phyloP scores from a whole-genome alignment of 306 rosid species.

The Canavalia gladiata region DNA sequence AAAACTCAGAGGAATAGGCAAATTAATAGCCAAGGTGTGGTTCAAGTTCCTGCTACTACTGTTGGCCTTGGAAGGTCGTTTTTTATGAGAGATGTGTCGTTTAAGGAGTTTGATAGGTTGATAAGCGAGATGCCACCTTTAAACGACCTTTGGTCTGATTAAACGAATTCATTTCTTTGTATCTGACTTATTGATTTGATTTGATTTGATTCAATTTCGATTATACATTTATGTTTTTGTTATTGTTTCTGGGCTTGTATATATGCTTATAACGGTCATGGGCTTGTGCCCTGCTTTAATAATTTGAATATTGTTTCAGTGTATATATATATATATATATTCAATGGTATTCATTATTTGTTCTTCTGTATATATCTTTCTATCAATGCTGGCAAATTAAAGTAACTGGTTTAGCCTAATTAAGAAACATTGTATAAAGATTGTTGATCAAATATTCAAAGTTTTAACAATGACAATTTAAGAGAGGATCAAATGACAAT shows the following conservation, averaged over 20 bases:
- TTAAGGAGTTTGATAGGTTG: conserved; percentile 72
- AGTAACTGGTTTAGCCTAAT: neutral
- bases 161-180: neutral
- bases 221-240: neutral
- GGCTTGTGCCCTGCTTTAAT: neutral
- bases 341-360: neutral
- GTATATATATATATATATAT: neutral
- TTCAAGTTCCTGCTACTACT: neutral
- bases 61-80: conserved; percentile 7
- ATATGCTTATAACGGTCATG: neutral
- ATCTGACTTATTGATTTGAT: conserved; percentile 15
- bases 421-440: neutral
- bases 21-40: neutral
- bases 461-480: neutral
- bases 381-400: neutral
- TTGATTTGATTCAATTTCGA: neutral
- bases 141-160: conserved; percentile 55
- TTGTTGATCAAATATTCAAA: neutral
- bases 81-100: conserved; percentile 63
- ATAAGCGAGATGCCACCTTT: conserved; percentile 66
- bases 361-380: neutral
- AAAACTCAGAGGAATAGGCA: neutral
- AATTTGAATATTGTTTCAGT: neutral
- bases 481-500: neutral
- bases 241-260: conserved; percentile 12